Conservation (phyloP, 805 yeast genomes). For the Kazachstania taianensis region DNA sequence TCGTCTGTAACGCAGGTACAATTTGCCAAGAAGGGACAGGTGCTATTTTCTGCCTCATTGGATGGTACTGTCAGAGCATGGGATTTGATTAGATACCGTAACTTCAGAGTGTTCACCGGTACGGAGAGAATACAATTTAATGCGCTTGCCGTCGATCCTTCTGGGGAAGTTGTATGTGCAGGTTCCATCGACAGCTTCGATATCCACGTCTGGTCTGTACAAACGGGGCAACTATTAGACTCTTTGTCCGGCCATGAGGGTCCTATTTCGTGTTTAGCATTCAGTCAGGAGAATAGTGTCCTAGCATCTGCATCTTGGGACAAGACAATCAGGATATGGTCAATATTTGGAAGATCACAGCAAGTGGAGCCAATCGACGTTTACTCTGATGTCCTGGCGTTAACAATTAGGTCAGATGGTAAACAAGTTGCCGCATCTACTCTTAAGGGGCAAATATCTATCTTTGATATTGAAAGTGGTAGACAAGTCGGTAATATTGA, state of each 20-base stretch:
- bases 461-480: slow-evolving; percentile 77
- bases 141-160: slow-evolving; percentile 87
- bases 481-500: slow-evolving; percentile 77
- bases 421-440: slow-evolving; percentile 82
- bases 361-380: slow-evolving; percentile 86
- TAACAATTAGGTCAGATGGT: slow-evolving; percentile 88
- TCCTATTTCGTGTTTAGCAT: slow-evolving; percentile 79
- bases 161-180: slow-evolving; percentile 94
- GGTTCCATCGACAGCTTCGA: slow-evolving; percentile 86
- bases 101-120: slow-evolving; percentile 90
- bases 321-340: slow-evolving; percentile 88
- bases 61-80: slow-evolving; percentile 98
- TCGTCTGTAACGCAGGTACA: slow-evolving; percentile 80
- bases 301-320: slow-evolving; percentile 96
- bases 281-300: slow-evolving; percentile 66
- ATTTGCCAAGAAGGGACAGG: slow-evolving; percentile 85
- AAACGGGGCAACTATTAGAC: slow-evolving; percentile 85
- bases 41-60: slow-evolving; percentile 78
- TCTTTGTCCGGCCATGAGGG: slow-evolving; percentile 90
- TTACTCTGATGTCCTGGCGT: slow-evolving; percentile 69
- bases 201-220: slow-evolving; percentile 94
- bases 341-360: slow-evolving; percentile 76
- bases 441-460: slow-evolving; percentile 73
- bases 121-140: slow-evolving; percentile 80
- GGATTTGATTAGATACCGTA: slow-evolving; percentile 88